Base-by-base conservation (phyloP, 345 rosid genomes). In the Ailanthus altissimus region DNA sequence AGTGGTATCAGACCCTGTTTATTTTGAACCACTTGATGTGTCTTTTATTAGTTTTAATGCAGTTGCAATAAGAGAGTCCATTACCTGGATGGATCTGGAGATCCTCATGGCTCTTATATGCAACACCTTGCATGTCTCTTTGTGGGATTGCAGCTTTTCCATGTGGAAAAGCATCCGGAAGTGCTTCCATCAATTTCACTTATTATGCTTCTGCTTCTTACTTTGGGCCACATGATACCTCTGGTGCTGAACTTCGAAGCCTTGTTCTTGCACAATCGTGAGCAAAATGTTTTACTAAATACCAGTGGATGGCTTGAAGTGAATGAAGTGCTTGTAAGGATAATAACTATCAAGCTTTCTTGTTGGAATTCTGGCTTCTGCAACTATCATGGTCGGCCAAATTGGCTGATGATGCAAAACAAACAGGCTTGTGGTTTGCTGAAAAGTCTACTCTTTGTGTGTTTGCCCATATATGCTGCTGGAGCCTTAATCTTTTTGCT, bases 31-130 rank as follows among this genome's bases (percentile, higher is more conserved):
- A 21, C 36, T 81, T 56, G 56, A 73, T 28, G 40, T 84, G 11
- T 70, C 85, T 20, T 79, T 85, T 5, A 46, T 18, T 26, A 69
- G 83, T 8, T 61, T 80, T 43, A 82, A 82, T 66, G 5, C 38
- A 0, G 61, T 38, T 59, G 77, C 68, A 77, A 74, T 73, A 13
- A 18, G 1, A 38, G 59, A 72, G 23, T 80, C 81, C 60, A 45
- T 85, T 11, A 81, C 85, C 83, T 80, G 88, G 72, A 78, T 84
- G 84, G 86, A 90, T 84, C 28, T 81, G 71, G 91, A 88, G 87
- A 79, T 86, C 43, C 21, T 8, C 51, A 67, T 88, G 76, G 85
- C 74, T 66, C 78, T 86, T 26, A 70, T 85, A 45, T 82, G 89
- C 25, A 80, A 79, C 70, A 83, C 88, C 70, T 86, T 53, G 36